Evolutionary conservation across 192 early-diverging fungal genomes (phyloP), one percentile per base, ranked within the genome.

Genomic region (Coemansia sp.): DNA sequence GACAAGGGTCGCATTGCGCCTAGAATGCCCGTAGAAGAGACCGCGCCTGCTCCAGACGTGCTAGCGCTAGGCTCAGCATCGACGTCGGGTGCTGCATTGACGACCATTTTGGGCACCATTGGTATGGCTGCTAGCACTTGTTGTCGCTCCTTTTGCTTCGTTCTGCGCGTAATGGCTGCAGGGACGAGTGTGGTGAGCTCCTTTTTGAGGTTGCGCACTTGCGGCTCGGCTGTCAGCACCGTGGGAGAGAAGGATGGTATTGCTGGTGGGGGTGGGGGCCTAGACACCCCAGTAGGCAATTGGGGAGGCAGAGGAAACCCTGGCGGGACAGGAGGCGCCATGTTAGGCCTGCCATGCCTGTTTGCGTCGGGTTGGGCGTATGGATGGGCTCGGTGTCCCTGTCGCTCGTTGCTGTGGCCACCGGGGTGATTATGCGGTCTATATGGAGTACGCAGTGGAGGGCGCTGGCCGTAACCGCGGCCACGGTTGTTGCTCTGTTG

Each of bases 141-240:
- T 23, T 75, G 72, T 12, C 72, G 65, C 48, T 72, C 77, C 38
- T 69, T 74, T 13, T 80, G 72, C 66, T 75, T 75, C 21, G 23
- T 59, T 56, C 86, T 88, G 58, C 83, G 80, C 16, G 84, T 67
- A 34, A 92, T 64, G 3, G 84, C 73, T 14, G 86, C 73, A 0
- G 93, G 93, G 2, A 94, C 89, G 59, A 94, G 77, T 3, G 84
- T 72, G 9, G 87, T 85, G 31, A 92, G 71, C 75, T 94, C 93
- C 61, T 92, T 91, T 74, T 90, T 88, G 62, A 94, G 80, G 68
- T 94, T 88, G 52, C 93, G 86, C 58, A 93, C 84, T 62, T 89
- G 80, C 16, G 93, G 93, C 50, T 86, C 91, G 0, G 90, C 93
- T 23, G 88, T 83, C 16, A 94, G 87, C 16, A 88, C 87, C 13